These are phyloP conservation scores for Onygenales sp. DNA, from an alignment of 2,329 filamentous ascomycete genomes.

Conservation along the genomic window DNA sequence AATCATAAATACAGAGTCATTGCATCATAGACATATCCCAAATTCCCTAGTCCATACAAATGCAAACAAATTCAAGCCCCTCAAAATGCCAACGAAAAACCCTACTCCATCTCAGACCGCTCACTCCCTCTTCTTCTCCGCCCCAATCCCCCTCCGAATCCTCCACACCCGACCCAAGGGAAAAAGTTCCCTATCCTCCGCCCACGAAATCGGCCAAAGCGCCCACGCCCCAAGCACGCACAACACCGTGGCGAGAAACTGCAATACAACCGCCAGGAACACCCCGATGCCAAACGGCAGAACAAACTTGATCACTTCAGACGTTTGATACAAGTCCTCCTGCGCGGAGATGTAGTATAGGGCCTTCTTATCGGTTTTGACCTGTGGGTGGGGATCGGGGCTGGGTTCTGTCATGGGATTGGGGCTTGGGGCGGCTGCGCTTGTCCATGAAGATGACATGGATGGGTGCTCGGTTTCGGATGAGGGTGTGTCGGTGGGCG, in stretches of 20 bases:
- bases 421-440: background rate
- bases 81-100: too few species aligned
- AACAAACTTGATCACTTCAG: conserved; percentile 66
- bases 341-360: conserved; percentile 67
- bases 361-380: conserved; percentile 16
- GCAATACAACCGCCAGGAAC: conserved; percentile 51
- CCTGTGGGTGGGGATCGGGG: conserved; percentile 6
- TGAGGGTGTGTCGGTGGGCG: conserved; percentile 49
- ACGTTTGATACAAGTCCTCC: conserved; percentile 72
- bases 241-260: conserved; percentile 54
- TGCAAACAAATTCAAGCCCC: too few species aligned
- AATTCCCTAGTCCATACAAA: too few species aligned
- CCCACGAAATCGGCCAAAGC: conserved; percentile 42
- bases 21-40: too few species aligned
- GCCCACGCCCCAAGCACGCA: conserved; percentile 52
- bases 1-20: background rate
- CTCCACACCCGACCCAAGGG: conserved; percentile 9
- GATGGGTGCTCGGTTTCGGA: conserved; percentile 19
- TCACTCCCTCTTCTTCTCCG: background rate
- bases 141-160: background rate
- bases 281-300: conserved; percentile 49
- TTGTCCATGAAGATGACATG: background rate
- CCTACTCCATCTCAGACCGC: too few species aligned
- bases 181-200: conserved; percentile 34
- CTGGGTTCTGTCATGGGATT: background rate